phyloP scores from a whole-genome alignment of 1,284 basidiomycete genomes.

The Rhodotorula glutinis region DNA sequence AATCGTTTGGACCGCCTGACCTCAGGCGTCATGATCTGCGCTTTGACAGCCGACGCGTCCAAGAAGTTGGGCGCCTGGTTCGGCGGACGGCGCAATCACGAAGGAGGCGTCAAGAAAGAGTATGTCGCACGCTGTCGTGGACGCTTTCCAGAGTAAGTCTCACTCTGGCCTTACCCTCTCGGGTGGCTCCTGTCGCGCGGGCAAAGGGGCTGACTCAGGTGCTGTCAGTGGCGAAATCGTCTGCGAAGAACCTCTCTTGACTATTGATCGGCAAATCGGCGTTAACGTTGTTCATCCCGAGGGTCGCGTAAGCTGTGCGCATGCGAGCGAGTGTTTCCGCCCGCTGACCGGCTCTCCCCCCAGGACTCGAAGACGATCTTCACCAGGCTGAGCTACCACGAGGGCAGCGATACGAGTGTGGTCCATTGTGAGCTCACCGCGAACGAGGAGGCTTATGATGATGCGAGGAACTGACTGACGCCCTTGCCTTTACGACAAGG shows the following conservation, averaged over 20 bases:
- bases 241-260: slow-evolving; percentile 84
- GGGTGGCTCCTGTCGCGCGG: not conserved
- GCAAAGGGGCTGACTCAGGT: not conserved
- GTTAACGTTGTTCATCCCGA: slow-evolving; percentile 69
- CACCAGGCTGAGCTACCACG: slow-evolving; percentile 78
- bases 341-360: not conserved
- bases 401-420: slow-evolving; percentile 76
- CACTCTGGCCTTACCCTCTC: not conserved
- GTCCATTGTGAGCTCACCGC: slow-evolving; percentile 60
- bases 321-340: too few species aligned
- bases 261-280: slow-evolving; percentile 66
- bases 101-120: slow-evolving; percentile 78
- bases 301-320: slow-evolving; percentile 64
- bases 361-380: slow-evolving; percentile 89
- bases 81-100: slow-evolving; percentile 50
- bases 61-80: slow-evolving; percentile 76
- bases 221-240: slow-evolving; percentile 64
- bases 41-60: slow-evolving; percentile 70
- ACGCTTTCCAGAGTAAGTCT: slow-evolving; percentile 72
- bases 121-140: slow-evolving; percentile 84
- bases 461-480: not conserved
- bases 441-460: too few species aligned
- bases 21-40: slow-evolving; percentile 93
- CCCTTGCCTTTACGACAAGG: not conserved
- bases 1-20: slow-evolving; percentile 94